Evolutionary conservation across 2,329 filamentous ascomycete genomes (phyloP).

Genomic region (Esteya vermicola): DNA sequence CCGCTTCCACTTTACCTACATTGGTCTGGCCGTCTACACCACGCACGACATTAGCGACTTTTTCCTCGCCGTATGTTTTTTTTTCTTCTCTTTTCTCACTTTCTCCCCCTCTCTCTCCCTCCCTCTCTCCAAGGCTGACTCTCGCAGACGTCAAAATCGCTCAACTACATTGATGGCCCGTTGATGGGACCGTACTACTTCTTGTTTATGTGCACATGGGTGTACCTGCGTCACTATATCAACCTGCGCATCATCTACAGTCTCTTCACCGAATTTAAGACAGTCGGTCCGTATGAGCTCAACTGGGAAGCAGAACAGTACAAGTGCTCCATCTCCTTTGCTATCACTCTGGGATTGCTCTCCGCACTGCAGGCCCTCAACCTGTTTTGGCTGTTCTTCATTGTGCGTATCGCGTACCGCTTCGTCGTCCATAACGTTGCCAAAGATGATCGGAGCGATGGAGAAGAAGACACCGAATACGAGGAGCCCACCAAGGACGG

Average conservation of each 20-base stretch:
- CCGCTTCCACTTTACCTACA: slow-evolving; percentile 93
- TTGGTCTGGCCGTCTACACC: slow-evolving; percentile 84
- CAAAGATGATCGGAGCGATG: slow-evolving; percentile 60
- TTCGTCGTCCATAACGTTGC: slow-evolving; percentile 47
- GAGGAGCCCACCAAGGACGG: slow-evolving; percentile 13
- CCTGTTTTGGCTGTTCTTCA: slow-evolving; percentile 70
- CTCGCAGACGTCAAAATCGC: slow-evolving; percentile 65
- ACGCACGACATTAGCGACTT: slow-evolving; percentile 93
- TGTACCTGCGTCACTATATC: slow-evolving; percentile 78
- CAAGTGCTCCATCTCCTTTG: slow-evolving; percentile 58
- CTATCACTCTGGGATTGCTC: slow-evolving; percentile 52
- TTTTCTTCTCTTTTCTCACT: not conserved
- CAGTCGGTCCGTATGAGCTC: slow-evolving; percentile 59
- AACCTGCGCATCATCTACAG: slow-evolving; percentile 66
- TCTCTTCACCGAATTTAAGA: slow-evolving; percentile 61
- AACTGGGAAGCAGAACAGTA: slow-evolving; percentile 67
- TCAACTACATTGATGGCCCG: slow-evolving; percentile 76
- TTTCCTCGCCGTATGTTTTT: slow-evolving; percentile 65
- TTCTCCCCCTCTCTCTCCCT: slow-evolving; percentile 7
- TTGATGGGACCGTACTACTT: slow-evolving; percentile 76
- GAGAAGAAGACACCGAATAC: slow-evolving; percentile 48
- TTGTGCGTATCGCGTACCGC: slow-evolving; percentile 59
- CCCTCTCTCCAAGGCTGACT: not conserved
- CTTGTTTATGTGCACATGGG: slow-evolving; percentile 70
- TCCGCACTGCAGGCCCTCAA: slow-evolving; percentile 59